A percentile compares a stretch with the other conserved stretches of the same genome.
Evolutionary conservation across 2,329 filamentous ascomycete genomes (phyloP).

Genomic region (Penicillium sp.): DNA sequence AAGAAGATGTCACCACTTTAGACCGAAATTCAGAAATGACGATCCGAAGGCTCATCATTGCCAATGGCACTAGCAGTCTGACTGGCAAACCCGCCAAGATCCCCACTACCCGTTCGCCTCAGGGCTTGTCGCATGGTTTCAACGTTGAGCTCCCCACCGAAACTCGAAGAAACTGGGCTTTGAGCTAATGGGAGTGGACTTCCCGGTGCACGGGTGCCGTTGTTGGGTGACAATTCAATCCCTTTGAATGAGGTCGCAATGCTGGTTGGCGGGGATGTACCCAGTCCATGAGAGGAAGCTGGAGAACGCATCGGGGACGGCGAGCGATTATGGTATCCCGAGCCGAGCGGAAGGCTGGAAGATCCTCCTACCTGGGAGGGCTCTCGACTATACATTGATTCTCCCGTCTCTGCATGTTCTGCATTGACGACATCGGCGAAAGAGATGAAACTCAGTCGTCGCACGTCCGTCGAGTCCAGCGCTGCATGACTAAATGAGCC

Average conservation of each 20-base stretch:
- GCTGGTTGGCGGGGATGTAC: conserved; percentile 75
- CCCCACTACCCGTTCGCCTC: conserved; percentile 80
- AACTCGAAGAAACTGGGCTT: conserved; percentile 54
- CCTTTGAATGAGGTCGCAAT: conserved; percentile 75
- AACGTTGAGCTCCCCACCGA: conserved; percentile 75
- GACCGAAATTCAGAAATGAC: conserved; percentile 25
- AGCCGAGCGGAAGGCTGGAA: conserved; percentile 47
- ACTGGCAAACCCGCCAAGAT: conserved; percentile 59
- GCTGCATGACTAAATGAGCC: conserved; percentile 75
- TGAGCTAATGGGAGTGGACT: conserved; percentile 63
- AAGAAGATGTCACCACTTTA: background rate
- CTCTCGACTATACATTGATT: conserved; percentile 62
- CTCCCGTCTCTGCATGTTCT: conserved; percentile 55
- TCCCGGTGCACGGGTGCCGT: conserved; percentile 59
- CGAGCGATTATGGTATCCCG: conserved; percentile 61
- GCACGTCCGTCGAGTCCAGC: conserved; percentile 75
- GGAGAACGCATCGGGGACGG: conserved; percentile 81
- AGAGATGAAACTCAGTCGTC: conserved; percentile 89
- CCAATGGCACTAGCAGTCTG: conserved; percentile 38
- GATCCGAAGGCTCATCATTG: conserved; percentile 40
- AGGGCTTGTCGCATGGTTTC: conserved; percentile 94
- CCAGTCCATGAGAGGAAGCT: conserved; percentile 69
- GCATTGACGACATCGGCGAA: conserved; percentile 93
- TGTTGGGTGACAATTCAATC: conserved; percentile 68
- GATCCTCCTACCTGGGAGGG: conserved; percentile 71